Evolutionary conservation across 495 filamentous ascomycete species (phyloP).

Genomic region (Talaromyces ruber): DNA sequence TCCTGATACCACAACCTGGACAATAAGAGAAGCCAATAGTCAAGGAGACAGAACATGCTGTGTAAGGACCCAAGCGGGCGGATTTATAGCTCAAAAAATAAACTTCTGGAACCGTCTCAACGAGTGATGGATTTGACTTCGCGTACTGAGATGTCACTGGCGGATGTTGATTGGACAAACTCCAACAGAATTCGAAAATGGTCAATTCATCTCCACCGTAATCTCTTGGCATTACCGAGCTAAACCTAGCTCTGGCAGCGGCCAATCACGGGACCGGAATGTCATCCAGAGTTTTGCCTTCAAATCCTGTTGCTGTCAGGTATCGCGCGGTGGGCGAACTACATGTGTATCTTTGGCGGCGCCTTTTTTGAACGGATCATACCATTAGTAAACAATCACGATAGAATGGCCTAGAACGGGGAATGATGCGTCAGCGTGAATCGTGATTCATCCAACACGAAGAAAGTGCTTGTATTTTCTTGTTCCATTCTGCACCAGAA

Average conservation of each 20-base stretch:
- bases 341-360: no score
- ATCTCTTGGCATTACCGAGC: neutral
- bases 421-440: no score
- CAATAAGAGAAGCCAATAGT: neutral
- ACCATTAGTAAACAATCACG: no score
- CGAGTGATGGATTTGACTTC: neutral
- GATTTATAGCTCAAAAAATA: neutral
- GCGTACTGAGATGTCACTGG: neutral
- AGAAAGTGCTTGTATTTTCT: no score
- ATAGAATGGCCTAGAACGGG: no score
- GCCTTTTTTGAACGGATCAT: no score
- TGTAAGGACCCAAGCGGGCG: neutral
- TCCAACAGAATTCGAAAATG: neutral
- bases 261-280: no score
- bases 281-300: neutral
- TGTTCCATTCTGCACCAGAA: no score
- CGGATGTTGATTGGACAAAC: no score
- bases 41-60: conserved; percentile 1
- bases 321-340: neutral
- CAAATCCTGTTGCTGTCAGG: neutral
- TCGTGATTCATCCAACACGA: no score
- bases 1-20: neutral
- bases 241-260: no score
- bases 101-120: neutral
- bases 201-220: neutral